A percentile compares a stretch with the other conserved stretches of the same genome.
Conservation (phyloP, 2,329 filamentous ascomycete genomes). For the Pseudocercospora fijiensis region DNA sequence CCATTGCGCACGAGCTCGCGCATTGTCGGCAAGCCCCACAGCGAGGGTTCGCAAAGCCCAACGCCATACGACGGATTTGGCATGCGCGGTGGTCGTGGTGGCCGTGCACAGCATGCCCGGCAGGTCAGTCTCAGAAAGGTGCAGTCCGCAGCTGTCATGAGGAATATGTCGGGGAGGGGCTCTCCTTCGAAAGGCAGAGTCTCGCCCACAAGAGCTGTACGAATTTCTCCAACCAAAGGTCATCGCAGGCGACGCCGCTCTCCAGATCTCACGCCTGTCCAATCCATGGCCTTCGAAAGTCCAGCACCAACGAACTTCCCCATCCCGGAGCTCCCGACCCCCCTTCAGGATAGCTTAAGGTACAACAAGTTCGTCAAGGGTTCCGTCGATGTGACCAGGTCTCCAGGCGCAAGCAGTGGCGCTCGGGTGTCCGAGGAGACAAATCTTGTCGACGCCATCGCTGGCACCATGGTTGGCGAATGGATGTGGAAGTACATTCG, state of each 20-base stretch:
- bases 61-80: constrained; percentile 53
- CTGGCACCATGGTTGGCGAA: constrained; percentile 96
- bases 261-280: constrained; percentile 38
- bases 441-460: constrained; percentile 91
- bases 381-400: constrained; percentile 27
- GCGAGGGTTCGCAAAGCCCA: constrained; percentile 77
- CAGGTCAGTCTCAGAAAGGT: constrained; percentile 68
- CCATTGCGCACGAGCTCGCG: constrained; percentile 85
- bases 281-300: constrained; percentile 39
- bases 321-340: constrained; percentile 37
- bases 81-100: constrained; percentile 18
- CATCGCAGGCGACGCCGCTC: constrained; percentile 33
- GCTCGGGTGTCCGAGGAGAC: constrained; percentile 40
- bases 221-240: constrained; percentile 55
- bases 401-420: constrained; percentile 20
- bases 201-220: constrained; percentile 34
- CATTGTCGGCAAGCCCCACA: constrained; percentile 64
- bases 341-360: constrained; percentile 26
- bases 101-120: constrained; percentile 23
- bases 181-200: constrained; percentile 47
- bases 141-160: constrained; percentile 74
- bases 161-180: constrained; percentile 57
- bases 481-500: constrained; percentile 94
- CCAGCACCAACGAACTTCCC: constrained; percentile 36
- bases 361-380: constrained; percentile 26